Base-by-base conservation (phyloP, 2,329 filamentous ascomycete species). In the Boeremia exigua region DNA sequence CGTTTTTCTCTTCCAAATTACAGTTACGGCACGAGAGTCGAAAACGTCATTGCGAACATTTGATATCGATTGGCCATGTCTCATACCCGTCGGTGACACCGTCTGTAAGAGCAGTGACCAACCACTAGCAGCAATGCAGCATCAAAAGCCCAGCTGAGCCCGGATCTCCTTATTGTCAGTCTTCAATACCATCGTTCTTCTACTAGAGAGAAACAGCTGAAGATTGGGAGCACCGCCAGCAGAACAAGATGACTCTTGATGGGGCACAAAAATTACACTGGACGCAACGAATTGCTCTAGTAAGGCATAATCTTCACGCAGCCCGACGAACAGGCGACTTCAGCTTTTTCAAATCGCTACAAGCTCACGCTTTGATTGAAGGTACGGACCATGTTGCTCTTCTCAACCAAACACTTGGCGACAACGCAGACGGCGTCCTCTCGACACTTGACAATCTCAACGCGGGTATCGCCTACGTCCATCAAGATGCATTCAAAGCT, bases 391-490 rank as follows among this genome's bases (percentile, higher is more conserved):
- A 80, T 65, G 75, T 79, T 4, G 77, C 77, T n/a, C 71, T 75
- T 25, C 67, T 80, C 38, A 70, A 73, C 15, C 69, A 72, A 1
- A 65, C 69, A 4, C 69, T 81, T 11, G 76, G 76, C 8, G 73
- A 78, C 52, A 76, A 79, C 39, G 77, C 78, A 2, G 78, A 81
- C 48, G 64, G 67, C 8, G 67, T 80, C 10, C 67, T 80, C 30
- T 75, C 76, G 8, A 78, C 76, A 4, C 73, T 80, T 46, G 78
- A 80, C 60, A 78, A 80, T 49, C 65, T 80, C 60, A 80, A 80
- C 52, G 74, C 75, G 1, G 75, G 74, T 29, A 75, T 80, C 25
- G 78, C 78, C 4, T 79, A 78, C 48, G 75, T 78, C 0, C 77
- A 80, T 50, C 75, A 81, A 62, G 79, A 80, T 58, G 77, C 77